Evolutionary conservation across 352 stramenopile species (phyloP).

Genomic region (Blastocystis sp.): DNA sequence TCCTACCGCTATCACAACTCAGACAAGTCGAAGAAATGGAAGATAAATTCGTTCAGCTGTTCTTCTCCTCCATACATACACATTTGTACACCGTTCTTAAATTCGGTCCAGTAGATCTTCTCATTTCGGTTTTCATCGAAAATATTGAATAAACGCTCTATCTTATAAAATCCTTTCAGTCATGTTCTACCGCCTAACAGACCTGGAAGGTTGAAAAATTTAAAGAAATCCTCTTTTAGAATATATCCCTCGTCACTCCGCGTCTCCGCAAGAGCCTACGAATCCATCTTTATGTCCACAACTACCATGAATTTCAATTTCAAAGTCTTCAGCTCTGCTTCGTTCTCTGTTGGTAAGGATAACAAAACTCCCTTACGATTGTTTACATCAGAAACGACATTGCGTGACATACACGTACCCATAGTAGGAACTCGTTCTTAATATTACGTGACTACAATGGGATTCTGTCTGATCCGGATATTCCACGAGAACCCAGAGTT

Average conservation of each 20-base stretch:
- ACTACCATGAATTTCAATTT: slow-evolving; percentile 57
- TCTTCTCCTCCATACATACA: slow-evolving; percentile 32
- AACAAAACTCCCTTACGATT: neutral
- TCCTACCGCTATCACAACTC: neutral
- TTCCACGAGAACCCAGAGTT: neutral
- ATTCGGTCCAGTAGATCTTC: slow-evolving; percentile 47
- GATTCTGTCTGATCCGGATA: neutral
- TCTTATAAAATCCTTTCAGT: neutral
- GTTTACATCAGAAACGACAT: neutral
- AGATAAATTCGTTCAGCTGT: slow-evolving; percentile 59
- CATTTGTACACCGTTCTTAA: slow-evolving; percentile 41
- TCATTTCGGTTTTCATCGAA: slow-evolving; percentile 60
- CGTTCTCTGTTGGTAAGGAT: neutral
- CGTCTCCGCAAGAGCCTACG: slow-evolving; percentile 40
- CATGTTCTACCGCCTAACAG: slow-evolving; percentile 18
- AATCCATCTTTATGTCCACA: neutral
- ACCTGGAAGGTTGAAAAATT: slow-evolving; percentile 60
- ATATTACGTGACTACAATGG: neutral
- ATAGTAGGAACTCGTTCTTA: neutral
- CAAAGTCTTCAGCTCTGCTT: slow-evolving; percentile 48
- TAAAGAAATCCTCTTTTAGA: slow-evolving; percentile 52
- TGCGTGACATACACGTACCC: slow-evolving; percentile 17
- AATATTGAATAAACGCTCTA: slow-evolving; percentile 59
- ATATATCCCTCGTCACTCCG: slow-evolving; percentile 51
- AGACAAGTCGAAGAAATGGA: slow-evolving; percentile 54